Evolutionary conservation across 192 early-diverging fungal genomes (phyloP).

Genomic region (Linnemannia hyalina): DNA sequence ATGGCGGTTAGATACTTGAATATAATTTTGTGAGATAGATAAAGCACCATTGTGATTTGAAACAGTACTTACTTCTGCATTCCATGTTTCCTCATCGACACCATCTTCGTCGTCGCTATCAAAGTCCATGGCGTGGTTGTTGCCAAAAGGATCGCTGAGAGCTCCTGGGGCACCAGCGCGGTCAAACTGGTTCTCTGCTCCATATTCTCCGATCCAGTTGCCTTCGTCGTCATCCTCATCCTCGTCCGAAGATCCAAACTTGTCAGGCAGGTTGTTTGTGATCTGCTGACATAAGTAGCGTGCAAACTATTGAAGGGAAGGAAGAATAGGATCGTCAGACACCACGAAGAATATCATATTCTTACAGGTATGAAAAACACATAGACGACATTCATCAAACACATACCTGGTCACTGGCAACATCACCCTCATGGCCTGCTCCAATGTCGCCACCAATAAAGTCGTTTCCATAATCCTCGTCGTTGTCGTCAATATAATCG

Average conservation of each 20-base stretch:
- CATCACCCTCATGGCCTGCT: constrained; percentile 68
- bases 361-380: background rate
- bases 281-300: constrained; percentile 79
- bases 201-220: constrained; percentile 63
- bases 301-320: constrained; percentile 67
- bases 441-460: constrained; percentile 65
- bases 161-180: constrained; percentile 9
- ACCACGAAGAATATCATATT: background rate
- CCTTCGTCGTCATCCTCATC: constrained; percentile 69
- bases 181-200: constrained; percentile 45
- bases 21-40: background rate
- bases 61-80: constrained; percentile 2
- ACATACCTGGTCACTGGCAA: constrained; percentile 74
- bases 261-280: constrained; percentile 79
- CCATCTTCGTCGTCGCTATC: constrained; percentile 53
- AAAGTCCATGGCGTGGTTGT: constrained; percentile 26
- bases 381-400: background rate
- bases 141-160: constrained; percentile 22
- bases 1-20: background rate
- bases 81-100: constrained; percentile 46
- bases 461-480: constrained; percentile 67
- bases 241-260: constrained; percentile 77
- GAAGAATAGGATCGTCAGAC: background rate
- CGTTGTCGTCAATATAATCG: constrained; percentile 70
- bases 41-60: background rate